These are phyloP conservation scores for Colletotrichum sojae DNA, from an alignment of 2,329 filamentous ascomycete species.

Conservation along the genomic window DNA sequence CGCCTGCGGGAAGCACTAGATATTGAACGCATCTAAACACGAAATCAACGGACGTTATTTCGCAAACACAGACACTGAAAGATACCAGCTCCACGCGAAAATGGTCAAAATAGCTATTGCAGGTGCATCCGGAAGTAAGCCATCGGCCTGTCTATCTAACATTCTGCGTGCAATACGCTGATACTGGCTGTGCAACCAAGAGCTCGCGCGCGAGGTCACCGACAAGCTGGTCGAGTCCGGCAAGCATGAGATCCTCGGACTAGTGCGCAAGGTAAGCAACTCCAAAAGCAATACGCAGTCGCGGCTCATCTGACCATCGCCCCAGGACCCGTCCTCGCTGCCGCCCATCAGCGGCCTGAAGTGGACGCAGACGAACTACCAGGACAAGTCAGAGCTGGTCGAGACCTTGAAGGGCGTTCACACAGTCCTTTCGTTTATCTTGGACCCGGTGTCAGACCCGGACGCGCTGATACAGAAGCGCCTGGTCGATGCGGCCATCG, in stretches of 20 bases:
- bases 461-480: constrained; percentile 62
- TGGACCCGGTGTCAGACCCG: constrained; percentile 49
- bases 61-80: too few relatives aligned
- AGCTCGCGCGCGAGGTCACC: constrained; percentile 43
- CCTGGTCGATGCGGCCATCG: constrained; percentile 71
- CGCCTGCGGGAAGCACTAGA: too few relatives aligned
- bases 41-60: too few relatives aligned
- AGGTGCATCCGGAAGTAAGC: constrained; percentile 36
- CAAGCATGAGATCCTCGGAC: constrained; percentile 45
- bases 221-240: constrained; percentile 38
- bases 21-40: too few relatives aligned
- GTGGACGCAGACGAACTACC: constrained; percentile 62
- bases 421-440: constrained; percentile 67
- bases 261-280: constrained; percentile 45
- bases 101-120: too few relatives aligned
- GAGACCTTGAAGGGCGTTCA: constrained; percentile 60
- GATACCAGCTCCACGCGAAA: too few relatives aligned
- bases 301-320: not conserved
- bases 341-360: constrained; percentile 48
- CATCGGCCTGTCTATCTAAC: not conserved
- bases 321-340: constrained; percentile 40
- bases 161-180: not conserved
- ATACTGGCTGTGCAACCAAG: not conserved
- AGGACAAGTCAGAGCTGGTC: constrained; percentile 53
- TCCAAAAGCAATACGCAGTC: accelerated